A percentile compares a stretch with the other conserved stretches of the same genome.
Evolutionary conservation across 2,329 filamentous ascomycete species (phyloP).

Genomic region (Trichoderma breve): DNA sequence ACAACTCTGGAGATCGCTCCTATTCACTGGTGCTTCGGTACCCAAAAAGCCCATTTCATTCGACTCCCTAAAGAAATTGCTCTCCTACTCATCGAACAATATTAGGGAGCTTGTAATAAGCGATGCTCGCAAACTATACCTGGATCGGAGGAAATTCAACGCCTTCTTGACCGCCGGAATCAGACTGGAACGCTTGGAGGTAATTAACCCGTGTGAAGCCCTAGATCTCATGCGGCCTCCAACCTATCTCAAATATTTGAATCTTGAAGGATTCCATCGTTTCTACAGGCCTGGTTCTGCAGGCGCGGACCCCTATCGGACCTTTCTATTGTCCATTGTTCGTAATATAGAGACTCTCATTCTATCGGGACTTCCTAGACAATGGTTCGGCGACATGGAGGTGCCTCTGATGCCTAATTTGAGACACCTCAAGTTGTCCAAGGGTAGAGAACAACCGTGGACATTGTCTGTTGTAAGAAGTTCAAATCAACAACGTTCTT

Average conservation of each 20-base stretch:
- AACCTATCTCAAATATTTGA: constrained; percentile 16
- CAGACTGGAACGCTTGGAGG: constrained; percentile 24
- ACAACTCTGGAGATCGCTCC: constrained; percentile 34
- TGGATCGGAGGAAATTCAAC: constrained; percentile 16
- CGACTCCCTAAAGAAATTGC: constrained; percentile 30
- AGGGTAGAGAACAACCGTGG: neutral
- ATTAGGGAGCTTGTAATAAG: constrained; percentile 18
- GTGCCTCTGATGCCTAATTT: constrained; percentile 30
- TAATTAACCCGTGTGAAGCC: constrained; percentile 1
- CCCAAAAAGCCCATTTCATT: constrained; percentile 27
- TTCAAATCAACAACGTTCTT: constrained; percentile 36
- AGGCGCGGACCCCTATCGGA: neutral
- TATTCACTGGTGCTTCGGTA: constrained; percentile 28
- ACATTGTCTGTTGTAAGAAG: constrained; percentile 13
- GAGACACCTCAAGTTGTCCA: constrained; percentile 26
- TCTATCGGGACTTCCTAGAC: constrained; percentile 26
- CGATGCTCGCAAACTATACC: neutral
- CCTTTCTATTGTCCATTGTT: constrained; percentile 25
- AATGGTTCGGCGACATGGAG: constrained; percentile 20
- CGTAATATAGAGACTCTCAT: constrained; percentile 28
- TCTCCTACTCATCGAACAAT: constrained; percentile 34
- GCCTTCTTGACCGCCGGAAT: constrained; percentile 22
- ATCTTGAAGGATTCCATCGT: constrained; percentile 25
- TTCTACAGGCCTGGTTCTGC: neutral
- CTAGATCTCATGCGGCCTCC: constrained; percentile 23